These are phyloP conservation scores for Talaromyces sp. DNA, from an alignment of 2,329 filamentous ascomycete species.

Conservation along the genomic window DNA sequence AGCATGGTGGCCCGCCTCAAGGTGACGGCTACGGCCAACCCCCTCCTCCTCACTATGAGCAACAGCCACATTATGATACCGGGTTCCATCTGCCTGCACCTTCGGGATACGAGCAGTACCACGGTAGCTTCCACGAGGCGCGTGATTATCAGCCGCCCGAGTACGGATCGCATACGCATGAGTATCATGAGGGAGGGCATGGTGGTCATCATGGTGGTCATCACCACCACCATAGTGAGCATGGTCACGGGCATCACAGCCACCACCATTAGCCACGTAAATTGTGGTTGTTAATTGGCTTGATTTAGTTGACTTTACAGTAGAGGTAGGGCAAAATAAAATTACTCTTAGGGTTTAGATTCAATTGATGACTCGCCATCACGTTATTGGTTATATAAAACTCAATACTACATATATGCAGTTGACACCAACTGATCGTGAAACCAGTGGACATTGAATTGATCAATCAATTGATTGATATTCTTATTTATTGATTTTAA, in stretches of 20 bases:
- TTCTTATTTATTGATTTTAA: too few relatives aligned
- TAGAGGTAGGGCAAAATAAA: neutral
- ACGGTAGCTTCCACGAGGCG: slow-evolving; percentile 5
- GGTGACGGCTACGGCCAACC: neutral
- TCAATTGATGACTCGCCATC: too few relatives aligned
- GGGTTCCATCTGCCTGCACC: slow-evolving; percentile 14
- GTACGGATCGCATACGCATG: slow-evolving; percentile 1
- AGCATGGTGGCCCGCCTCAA: neutral
- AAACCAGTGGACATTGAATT: too few relatives aligned
- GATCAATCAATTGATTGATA: too few relatives aligned
- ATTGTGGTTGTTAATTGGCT: neutral
- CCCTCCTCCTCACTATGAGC: neutral
- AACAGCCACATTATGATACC: slow-evolving; percentile 1
- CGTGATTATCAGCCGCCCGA: slow-evolving; percentile 16
- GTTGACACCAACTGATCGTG: too few relatives aligned
- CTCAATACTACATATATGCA: too few relatives aligned
- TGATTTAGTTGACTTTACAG: neutral
- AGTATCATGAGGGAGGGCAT: slow-evolving; percentile 7
- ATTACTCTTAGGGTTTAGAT: too few relatives aligned
- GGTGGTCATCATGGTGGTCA: neutral
- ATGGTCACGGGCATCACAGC: slow-evolving; percentile 6
- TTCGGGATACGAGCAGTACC: slow-evolving; percentile 16
- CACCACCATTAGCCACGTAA: neutral
- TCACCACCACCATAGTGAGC: slow-evolving; percentile 1
- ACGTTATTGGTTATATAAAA: too few relatives aligned